phyloP scores from a whole-genome alignment of 148 eudicot genomes.

The Limonium bicolor region DNA sequence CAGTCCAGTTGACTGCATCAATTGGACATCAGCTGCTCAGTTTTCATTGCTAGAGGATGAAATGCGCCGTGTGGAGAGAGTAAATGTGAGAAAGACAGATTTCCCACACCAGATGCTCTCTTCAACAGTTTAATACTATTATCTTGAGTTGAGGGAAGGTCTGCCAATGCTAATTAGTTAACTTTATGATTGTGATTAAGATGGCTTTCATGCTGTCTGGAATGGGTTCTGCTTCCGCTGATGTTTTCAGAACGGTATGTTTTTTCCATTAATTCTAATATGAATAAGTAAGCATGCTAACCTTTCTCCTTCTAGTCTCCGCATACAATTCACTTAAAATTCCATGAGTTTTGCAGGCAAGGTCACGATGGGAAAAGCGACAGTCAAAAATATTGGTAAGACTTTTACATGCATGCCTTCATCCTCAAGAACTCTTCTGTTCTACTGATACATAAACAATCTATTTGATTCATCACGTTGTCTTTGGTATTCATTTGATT shows the following conservation, averaged over 20 bases:
- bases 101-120: no score
- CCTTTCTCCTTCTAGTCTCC: no score
- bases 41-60: slow-evolving; percentile 94
- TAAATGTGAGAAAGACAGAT: slow-evolving; percentile 46
- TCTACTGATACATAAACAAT: no score
- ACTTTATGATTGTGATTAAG: slow-evolving; percentile 22
- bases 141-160: no score
- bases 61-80: slow-evolving; percentile 96
- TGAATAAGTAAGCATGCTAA: no score
- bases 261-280: no score
- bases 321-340: no score
- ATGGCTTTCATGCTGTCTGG: slow-evolving; percentile 93
- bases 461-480: no score
- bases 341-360: slow-evolving; percentile 53
- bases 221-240: slow-evolving; percentile 68
- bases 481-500: no score
- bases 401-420: no score
- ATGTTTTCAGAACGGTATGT: slow-evolving; percentile 86
- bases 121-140: no score
- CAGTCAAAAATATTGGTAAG: slow-evolving; percentile 74
- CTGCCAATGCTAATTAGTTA: neutral
- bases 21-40: slow-evolving; percentile 97
- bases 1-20: slow-evolving; percentile 99
- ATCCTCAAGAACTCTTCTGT: no score
- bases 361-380: slow-evolving; percentile 80